Evolutionary conservation across 108 stramenopile species (phyloP), one percentile per base, ranked within the genome.

Genomic region (Mediolabrus comicus): DNA sequence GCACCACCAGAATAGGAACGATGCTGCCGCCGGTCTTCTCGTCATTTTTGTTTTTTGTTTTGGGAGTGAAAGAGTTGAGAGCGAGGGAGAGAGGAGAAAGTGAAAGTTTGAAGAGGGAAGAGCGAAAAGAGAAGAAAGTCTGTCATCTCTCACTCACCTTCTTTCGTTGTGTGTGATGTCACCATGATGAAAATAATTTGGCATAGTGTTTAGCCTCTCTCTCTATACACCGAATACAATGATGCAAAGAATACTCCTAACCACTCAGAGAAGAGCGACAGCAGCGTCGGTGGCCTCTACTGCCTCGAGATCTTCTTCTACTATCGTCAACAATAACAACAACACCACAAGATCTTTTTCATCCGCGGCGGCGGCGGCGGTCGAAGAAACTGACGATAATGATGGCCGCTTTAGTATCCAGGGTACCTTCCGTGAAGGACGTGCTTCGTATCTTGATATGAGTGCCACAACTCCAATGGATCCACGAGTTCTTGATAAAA

Each of bases 401-500:
- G 19, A 13, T 36, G 17, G 27, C 11, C 76, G 64, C 10, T 93
- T 79, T 63, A 78, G 67, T 30, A 91, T 94, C 53, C 77, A 71
- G 6, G 89, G 86, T 27, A 67, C 83, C 17, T 94, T 94, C 67
- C 74, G 81, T 1, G 87, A 88, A 52, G 95, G 90, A 17, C 77
- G 87, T 22, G 91, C 95, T 1, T 90, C 92, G 2, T 97, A 95
- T 62, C 67, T 95, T 30, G 97, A 97, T 77, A 84, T 91, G 72
- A 87, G 88, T 62, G 87, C 98, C 2, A 99, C 99, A 9, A 98
- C 98, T 17, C 99, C 98, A 27, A 57, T 98, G 81, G 99, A 99
- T 84, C 99, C 98, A n/a, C 90, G 99, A 26, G 99, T 98, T 3
- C 71, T 99, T 56, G 99, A 99, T 75, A 85, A 92, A 32, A 99